phyloP scores from a whole-genome alignment of 2,329 filamentous ascomycete species.

The Neophaeococcomyces mojaviensis region DNA sequence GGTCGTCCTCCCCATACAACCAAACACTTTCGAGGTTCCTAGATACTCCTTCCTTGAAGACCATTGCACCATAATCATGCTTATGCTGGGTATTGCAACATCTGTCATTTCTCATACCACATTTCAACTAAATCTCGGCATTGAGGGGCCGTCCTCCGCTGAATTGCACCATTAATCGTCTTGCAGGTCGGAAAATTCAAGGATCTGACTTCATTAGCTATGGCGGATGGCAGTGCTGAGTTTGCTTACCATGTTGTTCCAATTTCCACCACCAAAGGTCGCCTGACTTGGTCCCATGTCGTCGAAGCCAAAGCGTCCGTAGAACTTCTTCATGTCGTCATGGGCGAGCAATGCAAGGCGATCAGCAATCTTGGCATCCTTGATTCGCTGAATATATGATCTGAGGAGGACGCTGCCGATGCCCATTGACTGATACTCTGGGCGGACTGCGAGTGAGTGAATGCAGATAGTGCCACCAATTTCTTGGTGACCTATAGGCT shows the following conservation, averaged over 20 bases:
- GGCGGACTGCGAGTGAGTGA: conserved; percentile 74
- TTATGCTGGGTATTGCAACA: too few relatives aligned
- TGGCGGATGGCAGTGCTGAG: too few relatives aligned
- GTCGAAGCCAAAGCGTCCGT: conserved; percentile 66
- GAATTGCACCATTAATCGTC: conserved; percentile 2
- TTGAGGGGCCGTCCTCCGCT: background rate
- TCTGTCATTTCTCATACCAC: too few relatives aligned
- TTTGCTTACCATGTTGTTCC: conserved; percentile 67
- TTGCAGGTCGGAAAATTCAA: conserved; percentile 8
- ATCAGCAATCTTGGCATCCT: conserved; percentile 60
- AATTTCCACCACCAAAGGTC: conserved; percentile 69
- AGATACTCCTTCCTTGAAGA: too few relatives aligned
- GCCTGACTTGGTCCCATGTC: conserved; percentile 61
- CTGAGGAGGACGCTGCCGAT: conserved; percentile 67
- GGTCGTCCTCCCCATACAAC: too few relatives aligned
- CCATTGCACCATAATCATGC: too few relatives aligned
- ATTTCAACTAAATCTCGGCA: too few relatives aligned
- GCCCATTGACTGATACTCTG: conserved; percentile 64
- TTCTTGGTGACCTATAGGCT: conserved; percentile 61
- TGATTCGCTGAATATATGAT: conserved; percentile 70
- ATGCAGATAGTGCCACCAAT: conserved; percentile 67
- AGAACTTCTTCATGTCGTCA: conserved; percentile 66
- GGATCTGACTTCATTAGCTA: background rate
- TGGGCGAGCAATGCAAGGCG: conserved; percentile 70
- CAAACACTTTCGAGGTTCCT: too few relatives aligned